Conservation (phyloP, 129 eudicot species). For the Pittosporum tobira region DNA sequence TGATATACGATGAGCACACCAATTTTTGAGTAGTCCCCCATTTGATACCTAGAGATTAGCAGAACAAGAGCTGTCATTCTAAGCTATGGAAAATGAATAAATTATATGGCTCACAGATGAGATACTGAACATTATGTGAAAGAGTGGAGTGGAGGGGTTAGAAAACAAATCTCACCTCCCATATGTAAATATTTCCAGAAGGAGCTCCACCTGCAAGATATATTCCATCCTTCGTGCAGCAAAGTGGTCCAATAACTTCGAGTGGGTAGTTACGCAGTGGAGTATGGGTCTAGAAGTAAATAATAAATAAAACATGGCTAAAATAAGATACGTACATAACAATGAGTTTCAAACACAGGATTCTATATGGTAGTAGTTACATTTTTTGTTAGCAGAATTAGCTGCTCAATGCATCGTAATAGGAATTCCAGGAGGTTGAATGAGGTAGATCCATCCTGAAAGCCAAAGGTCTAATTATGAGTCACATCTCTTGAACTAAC, state of each 20-base stretch:
- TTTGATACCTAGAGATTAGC: constrained; percentile 21
- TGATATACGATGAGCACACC: constrained; percentile 34
- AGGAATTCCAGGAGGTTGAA: no score
- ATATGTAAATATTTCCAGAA: constrained; percentile 37
- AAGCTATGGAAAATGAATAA: neutral
- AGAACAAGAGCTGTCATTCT: constrained; percentile 8
- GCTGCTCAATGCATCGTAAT: no score
- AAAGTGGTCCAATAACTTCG: constrained; percentile 38
- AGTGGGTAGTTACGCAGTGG: constrained; percentile 23
- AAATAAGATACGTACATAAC: no score
- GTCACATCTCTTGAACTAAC: no score
- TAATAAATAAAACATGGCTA: neutral
- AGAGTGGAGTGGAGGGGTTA: no score
- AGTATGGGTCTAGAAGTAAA: constrained; percentile 28
- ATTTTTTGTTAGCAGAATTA: no score
- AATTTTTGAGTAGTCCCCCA: constrained; percentile 35
- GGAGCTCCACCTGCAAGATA: constrained; percentile 44
- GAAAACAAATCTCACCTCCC: constrained; percentile 31
- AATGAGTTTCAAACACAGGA: no score
- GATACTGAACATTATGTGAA: no score
- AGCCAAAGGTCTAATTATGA: no score
- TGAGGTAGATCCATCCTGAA: no score
- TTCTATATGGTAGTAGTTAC: no score
- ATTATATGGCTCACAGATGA: no score
- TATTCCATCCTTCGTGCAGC: constrained; percentile 35